A percentile compares a stretch with the other conserved stretches of the same genome.
These are phyloP conservation scores for Chytriomyces hyalinus DNA, from an alignment of 192 early-diverging fungal genomes.

Conservation along the genomic window DNA sequence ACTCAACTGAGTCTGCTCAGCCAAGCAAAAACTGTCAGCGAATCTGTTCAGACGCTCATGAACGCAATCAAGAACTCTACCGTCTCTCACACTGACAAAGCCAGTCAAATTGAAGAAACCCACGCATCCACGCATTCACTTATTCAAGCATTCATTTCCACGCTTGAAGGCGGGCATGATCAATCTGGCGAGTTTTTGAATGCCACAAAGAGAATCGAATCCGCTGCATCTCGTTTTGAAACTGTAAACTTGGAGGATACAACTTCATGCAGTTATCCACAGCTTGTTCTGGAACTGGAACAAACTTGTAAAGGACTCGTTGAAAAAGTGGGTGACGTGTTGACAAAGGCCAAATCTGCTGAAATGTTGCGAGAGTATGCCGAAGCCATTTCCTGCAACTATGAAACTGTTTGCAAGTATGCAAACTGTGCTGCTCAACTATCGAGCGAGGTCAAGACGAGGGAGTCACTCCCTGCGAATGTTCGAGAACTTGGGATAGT, in stretches of 20 bases:
- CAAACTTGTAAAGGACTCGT: conserved; percentile 46
- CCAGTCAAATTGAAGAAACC: conserved; percentile 44
- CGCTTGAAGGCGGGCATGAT: conserved; percentile 56
- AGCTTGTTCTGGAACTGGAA: conserved; percentile 44
- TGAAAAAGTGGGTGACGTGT: conserved; percentile 48
- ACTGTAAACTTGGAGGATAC: conserved; percentile 19
- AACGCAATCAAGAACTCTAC: conserved; percentile 44
- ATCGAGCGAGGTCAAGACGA: conserved; percentile 42
- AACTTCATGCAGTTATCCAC: not conserved
- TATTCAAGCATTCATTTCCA: conserved; percentile 49
- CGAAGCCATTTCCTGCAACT: conserved; percentile 33
- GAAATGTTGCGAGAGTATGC: conserved; percentile 43
- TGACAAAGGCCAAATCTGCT: conserved; percentile 55
- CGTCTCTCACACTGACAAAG: conserved; percentile 28
- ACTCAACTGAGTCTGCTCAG: conserved; percentile 50
- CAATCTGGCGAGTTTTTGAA: conserved; percentile 56
- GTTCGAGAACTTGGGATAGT: conserved; percentile 32
- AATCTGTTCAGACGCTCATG: conserved; percentile 46
- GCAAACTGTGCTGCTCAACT: conserved; percentile 36
- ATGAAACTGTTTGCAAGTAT: conserved; percentile 36
- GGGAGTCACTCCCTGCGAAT: conserved; percentile 38
- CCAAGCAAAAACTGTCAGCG: conserved; percentile 51
- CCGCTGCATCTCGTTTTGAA: conserved; percentile 41
- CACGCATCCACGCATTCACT: conserved; percentile 31
- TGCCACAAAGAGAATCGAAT: conserved; percentile 31